phyloP scores from a whole-genome alignment of 1,284 basidiomycete genomes.

The Ganoderma boninense region DNA sequence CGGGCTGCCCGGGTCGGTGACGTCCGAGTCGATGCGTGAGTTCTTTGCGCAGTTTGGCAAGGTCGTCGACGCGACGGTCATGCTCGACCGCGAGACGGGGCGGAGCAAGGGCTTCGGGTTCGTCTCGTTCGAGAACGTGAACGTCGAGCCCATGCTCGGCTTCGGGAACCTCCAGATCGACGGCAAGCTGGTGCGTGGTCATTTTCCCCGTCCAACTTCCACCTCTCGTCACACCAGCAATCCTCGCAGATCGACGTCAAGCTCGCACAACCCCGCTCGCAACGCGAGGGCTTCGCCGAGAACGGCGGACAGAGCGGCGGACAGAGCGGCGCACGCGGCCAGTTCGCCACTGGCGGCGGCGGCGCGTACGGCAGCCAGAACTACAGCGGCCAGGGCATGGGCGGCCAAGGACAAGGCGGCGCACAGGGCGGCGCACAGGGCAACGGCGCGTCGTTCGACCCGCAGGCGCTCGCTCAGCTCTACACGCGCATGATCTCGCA shows the following conservation, averaged over 20 bases:
- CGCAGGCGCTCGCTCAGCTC: constrained; percentile 80
- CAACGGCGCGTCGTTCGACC: constrained; percentile 75
- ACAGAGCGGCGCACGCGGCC: too few relatives aligned
- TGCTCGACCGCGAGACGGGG: constrained; percentile 97
- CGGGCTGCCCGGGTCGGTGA: constrained; percentile 90
- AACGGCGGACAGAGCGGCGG: constrained; percentile 35
- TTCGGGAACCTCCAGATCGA: constrained; percentile 90
- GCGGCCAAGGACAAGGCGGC: constrained; percentile 21
- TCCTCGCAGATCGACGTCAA: constrained; percentile 89
- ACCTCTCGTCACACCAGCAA: constrained; percentile 2
- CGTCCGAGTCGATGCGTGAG: constrained; percentile 91
- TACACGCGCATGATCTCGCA: constrained; percentile 86
- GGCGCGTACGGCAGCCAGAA: constrained; percentile 46
- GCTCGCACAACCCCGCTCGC: constrained; percentile 87
- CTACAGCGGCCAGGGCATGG: constrained; percentile 33
- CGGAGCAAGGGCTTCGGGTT: constrained; percentile 98
- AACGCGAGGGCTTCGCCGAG: constrained; percentile 65
- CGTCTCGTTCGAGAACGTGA: constrained; percentile 92
- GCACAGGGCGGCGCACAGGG: constrained; percentile 26
- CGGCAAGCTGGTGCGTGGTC: constrained; percentile 80
- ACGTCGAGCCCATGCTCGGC: constrained; percentile 86
- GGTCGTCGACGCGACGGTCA: constrained; percentile 97
- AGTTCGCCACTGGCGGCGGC: constrained; percentile 33
- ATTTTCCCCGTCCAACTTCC: background rate
- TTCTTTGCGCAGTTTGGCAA: constrained; percentile 93